phyloP scores from a whole-genome alignment of 164 flowering plant species.

The Piper betle region DNA sequence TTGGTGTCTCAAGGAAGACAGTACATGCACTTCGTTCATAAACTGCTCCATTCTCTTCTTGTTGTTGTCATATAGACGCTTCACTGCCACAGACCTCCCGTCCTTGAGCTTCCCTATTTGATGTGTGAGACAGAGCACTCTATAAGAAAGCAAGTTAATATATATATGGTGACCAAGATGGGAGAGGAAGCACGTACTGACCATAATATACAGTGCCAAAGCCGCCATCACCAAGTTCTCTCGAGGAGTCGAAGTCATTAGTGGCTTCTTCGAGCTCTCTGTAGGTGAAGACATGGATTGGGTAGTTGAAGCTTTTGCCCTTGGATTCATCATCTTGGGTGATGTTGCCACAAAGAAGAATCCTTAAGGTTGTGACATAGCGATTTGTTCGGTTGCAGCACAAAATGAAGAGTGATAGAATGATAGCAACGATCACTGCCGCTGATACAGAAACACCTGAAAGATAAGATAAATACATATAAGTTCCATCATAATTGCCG shows the following conservation, averaged over 20 bases:
- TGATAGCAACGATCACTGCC: background rate
- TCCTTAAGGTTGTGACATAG: background rate
- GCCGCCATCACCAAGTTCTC: conserved; percentile 32
- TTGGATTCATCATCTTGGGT: conserved; percentile 5
- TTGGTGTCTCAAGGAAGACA: conserved; percentile 46
- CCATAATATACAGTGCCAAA: conserved; percentile 27
- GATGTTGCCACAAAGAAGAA: background rate
- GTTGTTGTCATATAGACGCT: conserved; percentile 55
- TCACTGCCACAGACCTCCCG: conserved; percentile 72
- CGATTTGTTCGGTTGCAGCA: background rate
- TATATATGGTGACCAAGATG: background rate
- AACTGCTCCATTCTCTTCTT: conserved; percentile 49
- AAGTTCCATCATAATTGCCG: too few relatives aligned
- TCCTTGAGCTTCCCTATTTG: conserved; percentile 43
- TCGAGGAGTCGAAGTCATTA: conserved; percentile 15
- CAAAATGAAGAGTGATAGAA: background rate
- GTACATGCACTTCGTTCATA: conserved; percentile 57
- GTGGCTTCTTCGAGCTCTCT: conserved; percentile 30
- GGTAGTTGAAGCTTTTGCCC: conserved; percentile 1
- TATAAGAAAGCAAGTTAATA: too few relatives aligned
- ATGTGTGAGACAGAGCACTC: background rate
- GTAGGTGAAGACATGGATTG: conserved; percentile 15
- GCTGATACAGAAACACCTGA: background rate
- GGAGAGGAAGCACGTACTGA: too few relatives aligned
- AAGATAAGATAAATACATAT: too few relatives aligned